A percentile compares a stretch with the other conserved stretches of the same genome.
Conservation (phyloP, 768 basidiomycete genomes). For the Glaciozyma antarctica region DNA sequence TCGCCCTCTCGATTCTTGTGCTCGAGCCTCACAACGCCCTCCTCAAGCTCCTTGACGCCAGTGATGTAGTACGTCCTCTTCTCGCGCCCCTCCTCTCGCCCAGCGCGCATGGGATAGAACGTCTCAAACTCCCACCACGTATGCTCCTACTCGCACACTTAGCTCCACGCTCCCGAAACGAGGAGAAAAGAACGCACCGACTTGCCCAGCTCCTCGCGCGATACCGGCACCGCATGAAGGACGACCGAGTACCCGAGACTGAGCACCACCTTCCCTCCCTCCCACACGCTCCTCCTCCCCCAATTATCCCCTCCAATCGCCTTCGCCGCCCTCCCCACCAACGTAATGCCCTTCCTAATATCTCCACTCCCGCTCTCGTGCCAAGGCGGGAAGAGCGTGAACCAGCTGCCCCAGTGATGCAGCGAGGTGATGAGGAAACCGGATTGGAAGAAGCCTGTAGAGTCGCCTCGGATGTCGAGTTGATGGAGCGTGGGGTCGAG, state of each 20-base stretch:
- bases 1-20: conserved; percentile 31
- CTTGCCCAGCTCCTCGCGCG: conserved; percentile 12
- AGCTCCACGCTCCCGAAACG: background rate
- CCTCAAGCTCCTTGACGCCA: conserved; percentile 16
- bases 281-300: conserved; percentile 29
- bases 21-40: conserved; percentile 22
- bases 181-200: conserved; percentile 15
- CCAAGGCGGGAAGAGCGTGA: conserved; percentile 32
- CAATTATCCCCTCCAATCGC: conserved; percentile 29
- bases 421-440: conserved; percentile 31
- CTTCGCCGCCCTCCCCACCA: conserved; percentile 27
- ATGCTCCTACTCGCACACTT: conserved; percentile 11
- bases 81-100: conserved; percentile 11
- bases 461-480: conserved; percentile 32
- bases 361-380: conserved; percentile 28
- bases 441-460: conserved; percentile 31
- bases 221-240: conserved; percentile 12
- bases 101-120: conserved; percentile 27
- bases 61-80: conserved; percentile 31
- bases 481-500: conserved; percentile 30
- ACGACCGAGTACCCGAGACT: conserved; percentile 25
- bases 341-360: conserved; percentile 22
- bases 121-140: conserved; percentile 33
- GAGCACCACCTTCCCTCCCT: conserved; percentile 25
- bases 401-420: conserved; percentile 32